Base-by-base conservation (phyloP, 768 basidiomycete genomes). In the Boletus edulis region DNA sequence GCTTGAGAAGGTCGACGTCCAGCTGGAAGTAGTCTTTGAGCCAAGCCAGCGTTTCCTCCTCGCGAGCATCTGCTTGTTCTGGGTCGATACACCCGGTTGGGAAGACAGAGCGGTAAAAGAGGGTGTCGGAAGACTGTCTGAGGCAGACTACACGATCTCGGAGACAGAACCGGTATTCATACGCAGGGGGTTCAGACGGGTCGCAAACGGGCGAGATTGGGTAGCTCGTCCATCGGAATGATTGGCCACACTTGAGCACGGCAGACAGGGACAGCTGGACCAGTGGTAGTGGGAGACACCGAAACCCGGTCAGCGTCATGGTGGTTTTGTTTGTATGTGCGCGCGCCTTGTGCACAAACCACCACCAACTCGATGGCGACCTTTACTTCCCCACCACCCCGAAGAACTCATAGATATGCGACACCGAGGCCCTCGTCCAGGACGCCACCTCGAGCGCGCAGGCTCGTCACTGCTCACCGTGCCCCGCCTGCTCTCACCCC, bases 21-120 rank as follows among this genome's bases (percentile, higher is more conserved):
- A 99, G 81, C 60, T 95, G 91, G 66, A 99, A 95, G 72, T 99
- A 98, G 68, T 91, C 86, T 29, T 76, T 77, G 31, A 99, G 70
- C 87, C 90, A 93, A 5, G 71, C 65, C 39, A 90, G 67, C 0
- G 91, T 92, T 63, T 90, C 86, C 5, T 78, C 78, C 43, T 90
- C 79, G 50, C 75, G 73, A 22, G 69, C 49, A 44, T 71, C 61
- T 20, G 65, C 55, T 10, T 75, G 68, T 6, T 68, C 62, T 3
- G 58, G 34, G 27, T 76, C 68, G 42, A 74, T 68, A 48, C 72
- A 64, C 27, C 76, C 55, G 3, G 54, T 68, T 3, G 90, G 87
- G 62, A 85, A 89, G 31, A 85, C 70, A 12, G 89, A 74, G 48
- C 86, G 83, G 65, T 94, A 94, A 67, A 81, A 85, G 31, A 93